Percentiles rank a stretch among this genome's conserved stretches.
phyloP scores from a whole-genome alignment of 495 filamentous ascomycete species.

The Apiosordaria backusii region DNA sequence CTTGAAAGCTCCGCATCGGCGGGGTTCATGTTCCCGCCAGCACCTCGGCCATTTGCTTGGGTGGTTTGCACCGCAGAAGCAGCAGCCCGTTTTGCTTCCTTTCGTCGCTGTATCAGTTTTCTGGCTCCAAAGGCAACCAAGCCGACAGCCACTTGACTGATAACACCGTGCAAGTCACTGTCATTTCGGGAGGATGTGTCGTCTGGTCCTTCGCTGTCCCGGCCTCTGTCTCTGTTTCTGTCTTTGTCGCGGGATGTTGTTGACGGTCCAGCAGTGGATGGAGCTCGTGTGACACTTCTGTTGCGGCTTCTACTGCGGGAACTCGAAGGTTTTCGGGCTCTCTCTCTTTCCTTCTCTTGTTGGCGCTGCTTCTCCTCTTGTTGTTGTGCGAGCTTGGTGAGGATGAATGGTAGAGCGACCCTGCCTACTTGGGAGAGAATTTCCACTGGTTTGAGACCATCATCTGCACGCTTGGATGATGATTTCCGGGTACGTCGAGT shows the following conservation, averaged over 20 bases:
- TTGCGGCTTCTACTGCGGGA: slow-evolving; percentile 8
- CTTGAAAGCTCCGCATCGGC: slow-evolving; percentile 13
- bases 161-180: slow-evolving; percentile 25
- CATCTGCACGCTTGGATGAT: not conserved
- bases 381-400: slow-evolving; percentile 19
- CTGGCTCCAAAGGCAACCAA: slow-evolving; percentile 26
- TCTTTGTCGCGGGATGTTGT: not conserved
- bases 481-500: not conserved
- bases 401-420: slow-evolving; percentile 25
- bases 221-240: not conserved
- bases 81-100: slow-evolving; percentile 17
- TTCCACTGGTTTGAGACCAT: slow-evolving; percentile 4
- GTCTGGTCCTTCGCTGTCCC: not conserved
- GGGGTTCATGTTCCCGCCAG: not conserved
- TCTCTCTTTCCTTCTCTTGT: not conserved
- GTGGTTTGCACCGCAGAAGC: not conserved
- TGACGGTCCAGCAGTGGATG: not conserved
- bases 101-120: slow-evolving; percentile 19
- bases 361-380: slow-evolving; percentile 2
- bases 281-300: not conserved
- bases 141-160: slow-evolving; percentile 29
- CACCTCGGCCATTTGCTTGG: not conserved
- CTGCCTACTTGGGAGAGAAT: slow-evolving; percentile 26
- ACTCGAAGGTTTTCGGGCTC: not conserved
- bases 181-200: slow-evolving; percentile 3